Percentiles rank a stretch among this genome's conserved stretches.
Conservation (phyloP, 2,329 filamentous ascomycete species). For the Lecanicillium sp. region DNA sequence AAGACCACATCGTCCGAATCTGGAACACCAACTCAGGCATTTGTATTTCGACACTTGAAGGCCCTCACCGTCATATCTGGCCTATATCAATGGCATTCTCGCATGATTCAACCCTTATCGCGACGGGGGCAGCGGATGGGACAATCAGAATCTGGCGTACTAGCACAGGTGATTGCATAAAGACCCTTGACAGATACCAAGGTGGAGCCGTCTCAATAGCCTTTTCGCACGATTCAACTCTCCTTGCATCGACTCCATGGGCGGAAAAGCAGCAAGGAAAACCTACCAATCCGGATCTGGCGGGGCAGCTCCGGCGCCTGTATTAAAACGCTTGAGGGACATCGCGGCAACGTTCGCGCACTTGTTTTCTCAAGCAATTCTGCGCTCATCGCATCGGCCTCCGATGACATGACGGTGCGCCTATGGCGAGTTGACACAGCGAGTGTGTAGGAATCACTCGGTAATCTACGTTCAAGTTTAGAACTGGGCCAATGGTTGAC, state of each 20-base stretch:
- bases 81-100: conserved; percentile 4
- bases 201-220: neutral
- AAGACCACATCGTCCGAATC: too few relatives aligned
- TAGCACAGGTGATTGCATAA: neutral
- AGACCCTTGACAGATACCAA: conserved; percentile 3
- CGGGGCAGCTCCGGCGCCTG: neutral
- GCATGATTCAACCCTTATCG: neutral
- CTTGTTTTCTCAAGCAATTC: neutral
- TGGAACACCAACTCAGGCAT: too few relatives aligned
- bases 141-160: conserved; percentile 1
- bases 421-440: too few relatives aligned
- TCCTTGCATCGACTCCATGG: conserved; percentile 6
- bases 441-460: too few relatives aligned
- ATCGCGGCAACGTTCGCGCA: neutral
- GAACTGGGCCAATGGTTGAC: too few relatives aligned
- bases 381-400: neutral
- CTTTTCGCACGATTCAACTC: conserved; percentile 6
- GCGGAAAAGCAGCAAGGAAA: too few relatives aligned
- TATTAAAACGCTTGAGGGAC: neutral
- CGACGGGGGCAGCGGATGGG: neutral
- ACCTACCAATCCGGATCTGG: conserved; percentile 5
- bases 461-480: too few relatives aligned
- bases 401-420: too few relatives aligned
- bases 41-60: too few relatives aligned
- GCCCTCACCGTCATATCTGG: neutral